Evolutionary conservation across 305 asterid species (phyloP).

Genomic region (Plantago coronopus): DNA sequence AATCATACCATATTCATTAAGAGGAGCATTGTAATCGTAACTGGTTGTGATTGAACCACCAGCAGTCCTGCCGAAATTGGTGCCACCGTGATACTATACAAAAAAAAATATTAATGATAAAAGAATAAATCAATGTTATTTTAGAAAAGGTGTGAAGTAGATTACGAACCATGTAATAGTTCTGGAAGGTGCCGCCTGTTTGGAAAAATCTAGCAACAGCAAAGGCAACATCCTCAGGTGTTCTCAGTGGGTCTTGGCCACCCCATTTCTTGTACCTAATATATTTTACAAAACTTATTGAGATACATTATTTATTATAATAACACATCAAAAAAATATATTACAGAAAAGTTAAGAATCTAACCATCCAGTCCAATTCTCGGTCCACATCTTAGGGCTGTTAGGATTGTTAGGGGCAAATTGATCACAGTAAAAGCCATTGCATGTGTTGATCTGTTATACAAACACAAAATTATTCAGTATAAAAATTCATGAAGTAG

Average conservation of each 20-base stretch:
- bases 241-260: slow-evolving; percentile 41
- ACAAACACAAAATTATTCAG: background rate
- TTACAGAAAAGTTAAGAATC: background rate
- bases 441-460: slow-evolving; percentile 74
- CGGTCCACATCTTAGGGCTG: slow-evolving; percentile 92
- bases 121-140: background rate
- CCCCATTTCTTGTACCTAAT: slow-evolving; percentile 66
- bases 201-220: slow-evolving; percentile 66
- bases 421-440: too few relatives aligned
- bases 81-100: slow-evolving; percentile 75
- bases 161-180: slow-evolving; percentile 63
- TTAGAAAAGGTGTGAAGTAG: background rate
- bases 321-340: background rate
- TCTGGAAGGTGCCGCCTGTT: slow-evolving; percentile 49
- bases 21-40: slow-evolving; percentile 80
- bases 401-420: slow-evolving; percentile 76
- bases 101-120: background rate
- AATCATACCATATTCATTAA: slow-evolving; percentile 66
- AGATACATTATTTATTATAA: background rate
- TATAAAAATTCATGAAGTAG: background rate
- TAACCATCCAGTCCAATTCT: slow-evolving; percentile 87
- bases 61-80: slow-evolving; percentile 69
- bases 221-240: slow-evolving; percentile 65
- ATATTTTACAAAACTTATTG: background rate
- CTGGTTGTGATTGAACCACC: slow-evolving; percentile 86